phyloP scores from a whole-genome alignment of 1,284 basidiomycete genomes.

The Cutaneotrichosporon mucoides region DNA sequence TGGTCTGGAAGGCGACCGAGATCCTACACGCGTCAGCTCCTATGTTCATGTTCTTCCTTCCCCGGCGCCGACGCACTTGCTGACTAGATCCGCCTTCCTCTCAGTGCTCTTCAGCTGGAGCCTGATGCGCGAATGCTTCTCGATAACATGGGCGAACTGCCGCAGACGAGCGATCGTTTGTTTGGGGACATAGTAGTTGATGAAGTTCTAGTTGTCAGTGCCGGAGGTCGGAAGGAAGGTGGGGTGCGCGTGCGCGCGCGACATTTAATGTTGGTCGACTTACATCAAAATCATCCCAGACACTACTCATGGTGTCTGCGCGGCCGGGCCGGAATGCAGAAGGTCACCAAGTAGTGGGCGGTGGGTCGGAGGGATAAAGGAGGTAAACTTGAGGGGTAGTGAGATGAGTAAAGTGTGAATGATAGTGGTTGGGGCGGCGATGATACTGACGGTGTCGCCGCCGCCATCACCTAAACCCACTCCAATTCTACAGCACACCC shows the following conservation, averaged over 20 bases:
- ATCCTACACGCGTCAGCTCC: slow-evolving; percentile 14
- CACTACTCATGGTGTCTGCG: neutral
- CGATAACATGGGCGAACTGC: slow-evolving; percentile 25
- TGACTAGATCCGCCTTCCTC: slow-evolving; percentile 36
- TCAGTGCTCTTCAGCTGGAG: slow-evolving; percentile 28
- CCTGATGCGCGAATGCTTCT: slow-evolving; percentile 13
- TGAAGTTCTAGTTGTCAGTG: slow-evolving; percentile 29
- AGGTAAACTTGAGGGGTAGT: too few species aligned
- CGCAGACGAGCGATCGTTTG: slow-evolving; percentile 33
- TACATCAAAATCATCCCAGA: slow-evolving; percentile 12
- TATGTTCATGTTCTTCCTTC: neutral
- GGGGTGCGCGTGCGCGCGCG: neutral
- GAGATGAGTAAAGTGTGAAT: too few species aligned
- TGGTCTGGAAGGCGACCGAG: slow-evolving; percentile 21
- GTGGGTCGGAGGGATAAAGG: too few species aligned
- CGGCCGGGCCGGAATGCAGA: neutral
- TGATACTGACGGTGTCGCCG: too few species aligned
- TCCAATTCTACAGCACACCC: neutral
- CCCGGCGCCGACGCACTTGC: slow-evolving; percentile 28
- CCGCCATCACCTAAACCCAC: too few species aligned
- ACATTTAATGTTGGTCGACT: too few species aligned
- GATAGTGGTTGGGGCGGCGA: too few species aligned
- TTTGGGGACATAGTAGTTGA: slow-evolving; percentile 24
- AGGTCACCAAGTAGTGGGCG: neutral
- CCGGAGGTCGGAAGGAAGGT: neutral